These are phyloP conservation scores for Solanum chmielewskii DNA, from an alignment of 257 asterid genomes.

Conservation along the genomic window DNA sequence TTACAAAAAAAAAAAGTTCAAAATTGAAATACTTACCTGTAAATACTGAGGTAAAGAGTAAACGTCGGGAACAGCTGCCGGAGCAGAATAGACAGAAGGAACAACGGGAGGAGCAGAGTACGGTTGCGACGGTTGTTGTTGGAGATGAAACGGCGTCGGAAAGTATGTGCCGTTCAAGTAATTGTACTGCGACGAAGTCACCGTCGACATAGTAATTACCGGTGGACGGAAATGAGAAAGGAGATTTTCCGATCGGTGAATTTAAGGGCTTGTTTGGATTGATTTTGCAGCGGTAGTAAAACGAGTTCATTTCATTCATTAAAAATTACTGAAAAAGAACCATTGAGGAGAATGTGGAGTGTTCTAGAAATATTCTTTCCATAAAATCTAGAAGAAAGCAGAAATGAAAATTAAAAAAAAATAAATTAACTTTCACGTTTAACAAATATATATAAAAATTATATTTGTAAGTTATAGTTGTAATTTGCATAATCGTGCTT, in stretches of 20 bases:
- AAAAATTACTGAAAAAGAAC: background rate
- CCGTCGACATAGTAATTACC: background rate
- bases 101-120: constrained; percentile 39
- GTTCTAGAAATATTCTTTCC: background rate
- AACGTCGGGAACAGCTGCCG: constrained; percentile 13
- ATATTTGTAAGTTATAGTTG: too few relatives aligned
- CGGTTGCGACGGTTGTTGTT: constrained; percentile 48
- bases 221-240: background rate
- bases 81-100: constrained; percentile 18
- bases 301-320: too few relatives aligned
- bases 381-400: background rate
- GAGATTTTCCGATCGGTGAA: background rate
- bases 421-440: too few relatives aligned
- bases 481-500: too few relatives aligned
- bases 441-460: too few relatives aligned
- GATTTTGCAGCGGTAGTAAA: background rate
- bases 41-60: constrained; percentile 22
- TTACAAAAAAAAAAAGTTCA: background rate
- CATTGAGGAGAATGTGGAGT: background rate
- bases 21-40: background rate
- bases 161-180: constrained; percentile 59
- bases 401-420: too few relatives aligned
- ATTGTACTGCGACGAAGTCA: constrained; percentile 49
- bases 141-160: constrained; percentile 94
- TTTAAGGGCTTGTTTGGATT: background rate